Evolutionary conservation across 306 rosid genomes (phyloP).

Genomic region (Rosa lucieae): DNA sequence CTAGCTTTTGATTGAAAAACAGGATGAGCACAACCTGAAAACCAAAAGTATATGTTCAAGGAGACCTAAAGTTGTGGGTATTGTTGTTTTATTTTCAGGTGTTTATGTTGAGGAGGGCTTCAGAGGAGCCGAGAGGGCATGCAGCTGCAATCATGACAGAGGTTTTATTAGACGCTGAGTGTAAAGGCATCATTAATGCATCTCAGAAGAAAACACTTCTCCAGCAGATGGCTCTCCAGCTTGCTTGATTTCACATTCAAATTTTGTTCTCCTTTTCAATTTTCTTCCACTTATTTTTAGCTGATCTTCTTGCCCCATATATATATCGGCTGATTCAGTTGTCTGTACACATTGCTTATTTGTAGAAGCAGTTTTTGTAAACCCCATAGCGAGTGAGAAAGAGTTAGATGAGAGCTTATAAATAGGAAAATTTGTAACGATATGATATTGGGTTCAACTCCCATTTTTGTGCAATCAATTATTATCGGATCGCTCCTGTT

Average conservation of each 20-base stretch:
- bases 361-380: conserved; percentile 9
- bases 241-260: conserved; percentile 36
- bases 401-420: background rate
- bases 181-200: conserved; percentile 64
- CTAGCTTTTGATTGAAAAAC: background rate
- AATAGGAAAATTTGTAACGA: background rate
- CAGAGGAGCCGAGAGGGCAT: conserved; percentile 74
- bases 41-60: background rate
- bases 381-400: background rate
- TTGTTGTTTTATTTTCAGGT: conserved; percentile 30
- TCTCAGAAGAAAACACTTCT: conserved; percentile 65
- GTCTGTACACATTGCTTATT: conserved; percentile 2
- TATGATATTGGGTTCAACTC: background rate
- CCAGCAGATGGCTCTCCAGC: conserved; percentile 63
- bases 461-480: background rate
- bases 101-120: conserved; percentile 67
- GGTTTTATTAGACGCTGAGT: conserved; percentile 68
- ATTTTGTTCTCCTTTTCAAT: background rate
- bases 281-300: background rate
- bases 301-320: background rate
- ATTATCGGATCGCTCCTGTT: background rate
- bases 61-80: background rate
- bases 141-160: conserved; percentile 75
- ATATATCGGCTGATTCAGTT: background rate
- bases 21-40: background rate